phyloP scores from a whole-genome alignment of 768 basidiomycete species.

The Tulasnella sp. region DNA sequence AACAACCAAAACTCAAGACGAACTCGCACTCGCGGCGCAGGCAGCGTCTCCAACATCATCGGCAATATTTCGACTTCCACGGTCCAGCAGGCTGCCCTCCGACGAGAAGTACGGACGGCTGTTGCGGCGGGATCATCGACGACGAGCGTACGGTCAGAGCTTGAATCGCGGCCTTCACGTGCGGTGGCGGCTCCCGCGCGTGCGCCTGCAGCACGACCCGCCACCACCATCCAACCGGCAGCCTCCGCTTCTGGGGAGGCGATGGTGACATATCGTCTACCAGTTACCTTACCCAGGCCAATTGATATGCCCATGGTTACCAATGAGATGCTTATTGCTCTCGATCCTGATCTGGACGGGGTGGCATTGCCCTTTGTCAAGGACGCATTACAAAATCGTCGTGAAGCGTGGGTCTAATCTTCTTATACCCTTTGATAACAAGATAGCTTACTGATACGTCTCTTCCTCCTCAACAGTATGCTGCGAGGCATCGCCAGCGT shows the following conservation, averaged over 20 bases:
- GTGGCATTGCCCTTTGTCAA: conserved; percentile 56
- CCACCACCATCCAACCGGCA: neutral
- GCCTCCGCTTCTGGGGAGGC: neutral
- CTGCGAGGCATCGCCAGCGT: conserved; percentile 6
- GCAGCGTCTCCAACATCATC: conserved; percentile 7
- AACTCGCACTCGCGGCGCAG: neutral
- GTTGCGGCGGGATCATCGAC: neutral
- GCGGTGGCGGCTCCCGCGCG: neutral
- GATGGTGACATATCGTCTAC: conserved; percentile 9
- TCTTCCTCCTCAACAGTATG: conserved; percentile 18
- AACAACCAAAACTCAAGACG: too few relatives aligned
- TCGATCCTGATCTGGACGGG: conserved; percentile 39
- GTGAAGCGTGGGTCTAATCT: conserved; percentile 32
- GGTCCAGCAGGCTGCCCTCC: neutral
- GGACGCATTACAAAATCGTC: conserved; percentile 36
- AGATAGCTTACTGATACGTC: neutral
- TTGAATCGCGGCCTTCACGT: neutral
- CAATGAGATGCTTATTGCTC: conserved; percentile 41
- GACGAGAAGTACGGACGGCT: neutral
- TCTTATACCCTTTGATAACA: neutral
- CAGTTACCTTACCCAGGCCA: conserved; percentile 2
- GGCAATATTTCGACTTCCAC: conserved; percentile 5
- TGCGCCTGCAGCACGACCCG: neutral
- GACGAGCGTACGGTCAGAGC: neutral
- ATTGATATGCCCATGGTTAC: conserved; percentile 9